phyloP scores from a whole-genome alignment of 2,329 filamentous ascomycete species.

The Trichoderma simmonsii region DNA sequence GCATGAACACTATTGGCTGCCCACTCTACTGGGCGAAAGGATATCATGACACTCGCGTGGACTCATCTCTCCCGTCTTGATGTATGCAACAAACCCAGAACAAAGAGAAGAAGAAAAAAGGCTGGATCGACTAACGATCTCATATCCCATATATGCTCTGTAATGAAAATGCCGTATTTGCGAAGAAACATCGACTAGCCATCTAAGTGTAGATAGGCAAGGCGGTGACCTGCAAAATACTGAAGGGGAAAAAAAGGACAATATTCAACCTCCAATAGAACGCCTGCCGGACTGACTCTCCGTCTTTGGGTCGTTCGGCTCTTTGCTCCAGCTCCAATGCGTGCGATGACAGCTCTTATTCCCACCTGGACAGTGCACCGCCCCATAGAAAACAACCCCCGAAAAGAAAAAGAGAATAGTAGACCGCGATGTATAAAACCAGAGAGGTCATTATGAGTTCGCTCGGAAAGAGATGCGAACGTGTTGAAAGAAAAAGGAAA shows the following conservation, averaged over 20 bases:
- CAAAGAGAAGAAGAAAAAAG: neutral
- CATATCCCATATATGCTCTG: neutral
- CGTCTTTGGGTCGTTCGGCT: neutral
- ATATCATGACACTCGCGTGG: constrained; percentile 15
- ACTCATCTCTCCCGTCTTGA: constrained; percentile 4
- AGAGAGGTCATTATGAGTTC: neutral
- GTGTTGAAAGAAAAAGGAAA: neutral
- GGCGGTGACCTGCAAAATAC: neutral
- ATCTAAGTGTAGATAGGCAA: neutral
- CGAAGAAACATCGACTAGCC: neutral
- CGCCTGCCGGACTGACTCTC: neutral
- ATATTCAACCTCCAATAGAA: neutral
- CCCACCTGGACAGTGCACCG: neutral
- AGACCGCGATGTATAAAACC: neutral
- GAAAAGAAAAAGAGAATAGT: neutral
- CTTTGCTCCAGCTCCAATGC: neutral
- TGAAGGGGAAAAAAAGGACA: neutral
- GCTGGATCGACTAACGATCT: neutral
- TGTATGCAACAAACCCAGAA: constrained; percentile 1
- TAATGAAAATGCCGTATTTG: neutral
- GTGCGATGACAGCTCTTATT: neutral
- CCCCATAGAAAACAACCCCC: neutral
- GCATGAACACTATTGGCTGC: neutral
- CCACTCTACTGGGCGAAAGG: neutral
- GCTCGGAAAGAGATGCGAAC: neutral